Conservation (phyloP, 495 filamentous ascomycete species). For the Parmelia sp. region DNA sequence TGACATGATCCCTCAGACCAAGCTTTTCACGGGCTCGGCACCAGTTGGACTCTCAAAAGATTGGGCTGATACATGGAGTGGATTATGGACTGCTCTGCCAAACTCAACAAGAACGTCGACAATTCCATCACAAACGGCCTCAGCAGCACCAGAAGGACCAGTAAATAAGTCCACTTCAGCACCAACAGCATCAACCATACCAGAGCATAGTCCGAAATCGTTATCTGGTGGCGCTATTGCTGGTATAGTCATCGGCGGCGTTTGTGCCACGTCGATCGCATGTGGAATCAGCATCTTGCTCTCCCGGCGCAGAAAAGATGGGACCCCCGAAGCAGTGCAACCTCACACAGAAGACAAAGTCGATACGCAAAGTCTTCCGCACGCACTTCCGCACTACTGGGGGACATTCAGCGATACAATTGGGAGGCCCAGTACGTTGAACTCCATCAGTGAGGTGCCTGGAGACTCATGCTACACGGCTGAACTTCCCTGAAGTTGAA, state of each 20-base stretch:
- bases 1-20: slow-evolving; percentile 21
- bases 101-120: not conserved
- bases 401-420: too few relatives aligned
- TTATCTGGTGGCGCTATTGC: slow-evolving; percentile 29
- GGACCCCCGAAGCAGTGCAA: not conserved
- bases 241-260: slow-evolving; percentile 27
- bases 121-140: slow-evolving; percentile 11
- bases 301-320: slow-evolving; percentile 6
- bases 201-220: not conserved
- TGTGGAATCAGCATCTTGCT: not conserved
- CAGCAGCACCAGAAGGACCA: slow-evolving; percentile 11
- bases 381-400: too few relatives aligned
- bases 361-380: too few relatives aligned
- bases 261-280: not conserved
- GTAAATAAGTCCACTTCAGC: slow-evolving; percentile 19
- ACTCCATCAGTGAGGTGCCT: too few relatives aligned
- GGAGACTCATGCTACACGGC: too few relatives aligned
- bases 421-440: too few relatives aligned
- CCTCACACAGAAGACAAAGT: too few relatives aligned
- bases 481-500: too few relatives aligned
- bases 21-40: not conserved
- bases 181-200: too few relatives aligned
- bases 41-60: not conserved
- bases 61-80: slow-evolving; percentile 37
- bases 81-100: slow-evolving; percentile 33